phyloP scores from a whole-genome alignment of 2,329 filamentous ascomycete genomes.

The Cladosporium colombiae region DNA sequence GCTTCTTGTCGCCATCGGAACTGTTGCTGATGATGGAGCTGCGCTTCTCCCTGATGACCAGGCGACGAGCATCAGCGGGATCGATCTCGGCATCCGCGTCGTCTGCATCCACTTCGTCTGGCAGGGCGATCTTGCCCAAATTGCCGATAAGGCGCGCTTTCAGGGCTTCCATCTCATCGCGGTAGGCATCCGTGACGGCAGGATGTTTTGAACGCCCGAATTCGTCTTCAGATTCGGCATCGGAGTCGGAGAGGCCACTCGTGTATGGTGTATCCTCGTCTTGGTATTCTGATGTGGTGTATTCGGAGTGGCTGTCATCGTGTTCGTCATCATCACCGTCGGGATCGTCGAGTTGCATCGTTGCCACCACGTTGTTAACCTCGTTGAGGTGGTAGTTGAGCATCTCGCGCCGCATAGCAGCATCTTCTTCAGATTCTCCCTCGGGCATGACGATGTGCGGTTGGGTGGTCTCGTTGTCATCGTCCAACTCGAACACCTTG shows the following conservation, averaged over 20 bases:
- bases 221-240: slow-evolving; percentile 68
- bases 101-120: slow-evolving; percentile 9
- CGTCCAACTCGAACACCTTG: slow-evolving; percentile 47
- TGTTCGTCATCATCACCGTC: slow-evolving; percentile 43
- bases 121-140: slow-evolving; percentile 51
- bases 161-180: slow-evolving; percentile 79
- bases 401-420: slow-evolving; percentile 81
- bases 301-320: slow-evolving; percentile 48
- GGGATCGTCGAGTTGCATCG: slow-evolving; percentile 78
- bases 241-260: slow-evolving; percentile 59
- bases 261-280: slow-evolving; percentile 45
- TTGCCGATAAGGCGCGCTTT: slow-evolving; percentile 72
- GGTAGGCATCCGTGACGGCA: slow-evolving; percentile 72
- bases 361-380: slow-evolving; percentile 87
- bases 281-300: slow-evolving; percentile 33
- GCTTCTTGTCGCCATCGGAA: slow-evolving; percentile 33
- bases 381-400: slow-evolving; percentile 84
- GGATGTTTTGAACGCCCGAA: slow-evolving; percentile 71
- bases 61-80: slow-evolving; percentile 57
- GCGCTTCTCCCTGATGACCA: slow-evolving; percentile 47
- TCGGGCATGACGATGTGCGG: slow-evolving; percentile 63
- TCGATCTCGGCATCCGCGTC: slow-evolving; percentile 44
- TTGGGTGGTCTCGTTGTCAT: slow-evolving; percentile 43
- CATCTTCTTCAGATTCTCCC: slow-evolving; percentile 78
- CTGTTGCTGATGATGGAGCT: slow-evolving; percentile 21